A percentile compares a stretch with the other conserved stretches of the same genome.
Evolutionary conservation across 129 eudicot genomes (phyloP).

Genomic region (Pittosporum tobira): DNA sequence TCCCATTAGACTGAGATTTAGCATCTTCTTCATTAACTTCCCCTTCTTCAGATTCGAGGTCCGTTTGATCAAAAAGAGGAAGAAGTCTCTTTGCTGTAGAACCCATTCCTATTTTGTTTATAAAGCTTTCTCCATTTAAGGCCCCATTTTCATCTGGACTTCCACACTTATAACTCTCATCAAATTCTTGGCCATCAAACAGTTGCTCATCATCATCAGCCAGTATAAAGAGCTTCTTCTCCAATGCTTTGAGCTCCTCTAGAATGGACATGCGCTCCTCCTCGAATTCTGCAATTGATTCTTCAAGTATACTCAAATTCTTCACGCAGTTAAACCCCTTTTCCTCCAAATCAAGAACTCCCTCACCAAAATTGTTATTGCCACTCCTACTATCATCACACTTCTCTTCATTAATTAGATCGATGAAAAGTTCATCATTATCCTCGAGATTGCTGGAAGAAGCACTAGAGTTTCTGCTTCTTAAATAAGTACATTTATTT

Average conservation of each 20-base stretch:
- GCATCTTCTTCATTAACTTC: constrained; percentile 5
- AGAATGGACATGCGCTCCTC: constrained; percentile 38
- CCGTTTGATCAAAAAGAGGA: constrained; percentile 14
- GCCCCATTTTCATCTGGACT: constrained; percentile 6
- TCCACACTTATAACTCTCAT: constrained; percentile 11
- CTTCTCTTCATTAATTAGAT: neutral
- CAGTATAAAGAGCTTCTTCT: constrained; percentile 23
- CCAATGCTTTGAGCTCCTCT: constrained; percentile 35
- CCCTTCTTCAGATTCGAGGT: constrained; percentile 2
- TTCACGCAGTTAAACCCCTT: constrained; percentile 15
- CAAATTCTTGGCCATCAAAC: constrained; percentile 5
- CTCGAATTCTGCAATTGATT: constrained; percentile 30
- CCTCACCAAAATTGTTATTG: neutral
- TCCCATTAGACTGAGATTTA: neutral
- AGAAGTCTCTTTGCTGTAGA: constrained; percentile 9
- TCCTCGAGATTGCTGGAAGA: constrained; percentile 22
- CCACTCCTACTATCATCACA: constrained; percentile 1
- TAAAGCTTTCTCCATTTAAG: neutral
- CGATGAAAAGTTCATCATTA: constrained; percentile 11
- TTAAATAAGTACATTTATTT: constrained; percentile 8
- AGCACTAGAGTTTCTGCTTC: constrained; percentile 8
- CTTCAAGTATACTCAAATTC: constrained; percentile 26
- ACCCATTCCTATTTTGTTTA: constrained; percentile 13
- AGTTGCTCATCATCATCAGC: constrained; percentile 15
- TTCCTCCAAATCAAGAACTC: constrained; percentile 10